Evolutionary conservation across 257 asterid species (phyloP).

Genomic region (Solanum sparsipilum): DNA sequence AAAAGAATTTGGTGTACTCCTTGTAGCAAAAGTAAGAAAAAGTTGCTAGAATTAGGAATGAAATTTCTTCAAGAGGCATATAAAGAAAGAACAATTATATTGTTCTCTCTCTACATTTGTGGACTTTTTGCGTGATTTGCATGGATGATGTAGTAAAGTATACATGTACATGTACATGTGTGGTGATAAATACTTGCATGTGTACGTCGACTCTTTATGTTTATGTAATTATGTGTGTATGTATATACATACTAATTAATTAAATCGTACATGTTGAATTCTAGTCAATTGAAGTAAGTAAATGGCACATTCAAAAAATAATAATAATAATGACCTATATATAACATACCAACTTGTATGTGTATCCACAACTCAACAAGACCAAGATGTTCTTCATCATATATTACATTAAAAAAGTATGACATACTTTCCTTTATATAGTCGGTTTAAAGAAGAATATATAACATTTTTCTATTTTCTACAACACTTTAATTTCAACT

Average conservation of each 20-base stretch:
- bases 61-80: conserved; percentile 38
- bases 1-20: background rate
- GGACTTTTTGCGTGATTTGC: conserved; percentile 3
- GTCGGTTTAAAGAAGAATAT: no score
- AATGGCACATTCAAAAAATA: background rate
- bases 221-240: background rate
- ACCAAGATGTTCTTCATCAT: background rate
- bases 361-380: background rate
- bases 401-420: background rate
- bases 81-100: conserved; percentile 26
- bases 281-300: background rate
- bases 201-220: background rate
- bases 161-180: conserved; percentile 15
- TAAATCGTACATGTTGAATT: background rate
- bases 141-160: conserved; percentile 6
- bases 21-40: conserved; percentile 21
- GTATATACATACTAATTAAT: background rate
- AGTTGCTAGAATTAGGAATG: conserved; percentile 84
- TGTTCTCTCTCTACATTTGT: conserved; percentile 14
- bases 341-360: background rate
- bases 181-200: background rate
- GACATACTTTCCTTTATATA: no score
- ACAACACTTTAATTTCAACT: no score
- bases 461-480: no score
- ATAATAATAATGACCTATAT: background rate